Evolutionary conservation across 148 eudicot genomes (phyloP).

Genomic region (Heliamphora exappendiculata): DNA sequence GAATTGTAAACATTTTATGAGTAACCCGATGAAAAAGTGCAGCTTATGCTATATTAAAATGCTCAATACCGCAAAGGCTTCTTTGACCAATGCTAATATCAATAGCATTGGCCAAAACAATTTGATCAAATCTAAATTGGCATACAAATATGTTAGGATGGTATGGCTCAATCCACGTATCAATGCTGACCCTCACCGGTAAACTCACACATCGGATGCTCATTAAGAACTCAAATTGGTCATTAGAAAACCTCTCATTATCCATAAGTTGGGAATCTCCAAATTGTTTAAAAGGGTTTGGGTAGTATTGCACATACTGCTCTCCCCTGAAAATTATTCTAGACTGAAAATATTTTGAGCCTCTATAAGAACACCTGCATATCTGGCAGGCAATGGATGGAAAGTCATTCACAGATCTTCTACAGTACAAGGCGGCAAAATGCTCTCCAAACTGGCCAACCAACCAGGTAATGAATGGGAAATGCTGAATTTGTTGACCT

Average conservation of each 20-base stretch:
- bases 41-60: background rate
- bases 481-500: no score
- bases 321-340: no score
- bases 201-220: background rate
- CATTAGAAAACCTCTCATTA: background rate
- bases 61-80: background rate
- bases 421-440: no score
- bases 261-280: background rate
- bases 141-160: background rate
- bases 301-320: no score
- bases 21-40: background rate
- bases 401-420: no score
- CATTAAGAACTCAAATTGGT: background rate
- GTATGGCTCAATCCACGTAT: background rate
- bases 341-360: no score
- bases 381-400: no score
- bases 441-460: no score
- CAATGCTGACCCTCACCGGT: background rate
- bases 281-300: no score
- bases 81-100: background rate
- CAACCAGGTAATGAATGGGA: no score
- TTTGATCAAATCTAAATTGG: background rate
- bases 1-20: background rate
- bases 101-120: background rate
- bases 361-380: no score